A percentile compares a stretch with the other conserved stretches of the same genome.
Evolutionary conservation across 2,329 filamentous ascomycete genomes (phyloP).

Genomic region (Cadophora sp.): DNA sequence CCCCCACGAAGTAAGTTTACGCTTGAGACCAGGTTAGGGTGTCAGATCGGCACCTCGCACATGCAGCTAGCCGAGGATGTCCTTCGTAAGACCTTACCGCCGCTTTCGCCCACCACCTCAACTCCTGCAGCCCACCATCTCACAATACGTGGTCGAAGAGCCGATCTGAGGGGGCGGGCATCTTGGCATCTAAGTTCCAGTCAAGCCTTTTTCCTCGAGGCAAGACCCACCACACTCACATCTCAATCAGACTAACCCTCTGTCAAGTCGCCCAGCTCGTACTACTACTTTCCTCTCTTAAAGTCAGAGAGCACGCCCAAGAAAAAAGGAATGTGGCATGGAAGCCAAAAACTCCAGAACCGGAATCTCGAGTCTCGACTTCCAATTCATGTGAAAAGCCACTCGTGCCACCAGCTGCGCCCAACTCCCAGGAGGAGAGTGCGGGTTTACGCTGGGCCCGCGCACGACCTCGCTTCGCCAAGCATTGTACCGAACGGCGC

Average conservation of each 20-base stretch:
- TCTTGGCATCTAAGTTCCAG: slow-evolving; percentile 2
- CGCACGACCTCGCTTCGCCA: slow-evolving; percentile 3
- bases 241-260: background rate
- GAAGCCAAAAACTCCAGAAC: background rate
- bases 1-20: slow-evolving; percentile 13
- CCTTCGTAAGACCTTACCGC: background rate
- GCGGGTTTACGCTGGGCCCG: background rate
- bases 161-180: slow-evolving; percentile 8
- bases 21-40: slow-evolving; percentile 4
- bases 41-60: slow-evolving; percentile 18
- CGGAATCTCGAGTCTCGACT: background rate
- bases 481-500: slow-evolving; percentile 4
- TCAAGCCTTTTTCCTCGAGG: slow-evolving; percentile 12
- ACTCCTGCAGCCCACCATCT: background rate
- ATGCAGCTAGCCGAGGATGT: slow-evolving; percentile 14
- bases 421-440: background rate
- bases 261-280: background rate
- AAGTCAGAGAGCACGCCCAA: background rate
- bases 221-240: slow-evolving; percentile 8
- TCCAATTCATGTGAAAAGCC: background rate
- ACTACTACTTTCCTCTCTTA: slow-evolving; percentile 7
- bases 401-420: slow-evolving; percentile 16
- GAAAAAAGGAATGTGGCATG: background rate
- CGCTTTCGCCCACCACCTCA: slow-evolving; percentile 5
- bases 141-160: slow-evolving; percentile 1